Base-by-base conservation (phyloP, 805 yeast genomes). In the Starmera amethionina region DNA sequence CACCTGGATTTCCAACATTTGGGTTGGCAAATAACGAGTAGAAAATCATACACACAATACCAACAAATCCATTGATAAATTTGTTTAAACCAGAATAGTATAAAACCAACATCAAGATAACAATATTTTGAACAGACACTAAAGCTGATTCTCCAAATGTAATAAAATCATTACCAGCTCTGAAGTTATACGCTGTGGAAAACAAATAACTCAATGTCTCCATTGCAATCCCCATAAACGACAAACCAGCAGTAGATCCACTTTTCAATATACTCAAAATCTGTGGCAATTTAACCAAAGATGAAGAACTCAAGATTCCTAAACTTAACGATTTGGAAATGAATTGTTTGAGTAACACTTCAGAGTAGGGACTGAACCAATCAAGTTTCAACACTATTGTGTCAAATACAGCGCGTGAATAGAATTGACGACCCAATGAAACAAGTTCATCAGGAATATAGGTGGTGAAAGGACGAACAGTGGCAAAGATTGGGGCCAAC, bases 241-340 rank as follows among this genome's bases (percentile, higher is more conserved):
- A 64, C 13, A 67, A 44, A 5, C 70, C 71, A 4, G 39, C 48
- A 10, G 62, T 64, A 4, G 66, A 60, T 10, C 47, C 40, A 9
- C 60, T 47, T 14, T 46, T 39, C 19, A 67, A 32, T 30, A 67
- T 53, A 34, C 56, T 49, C 10, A 55, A n/a, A 36, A 67, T 60
- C 47, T 68, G 72, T 8, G 73, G 72, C 1, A 68, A 45, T 43
- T 67, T 67, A 32, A 65, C 60, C 16, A 64, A 48, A 3, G 67
- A 56, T 3, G 69, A 58, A 36, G 60, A 51, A 2, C 54, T 47
- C 32, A 67, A 56, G 29, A 67, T 62, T 6, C 62, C 68, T 30
- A 62, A 39, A 22, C 67, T 59, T 19, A 67, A 39, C 1, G 60
- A 49, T 40, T 60, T 60, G 10, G 64, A 47, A 18, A 64, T 36